Evolutionary conservation across 495 filamentous ascomycete genomes (phyloP).

Genomic region (Neurospora discreta): DNA sequence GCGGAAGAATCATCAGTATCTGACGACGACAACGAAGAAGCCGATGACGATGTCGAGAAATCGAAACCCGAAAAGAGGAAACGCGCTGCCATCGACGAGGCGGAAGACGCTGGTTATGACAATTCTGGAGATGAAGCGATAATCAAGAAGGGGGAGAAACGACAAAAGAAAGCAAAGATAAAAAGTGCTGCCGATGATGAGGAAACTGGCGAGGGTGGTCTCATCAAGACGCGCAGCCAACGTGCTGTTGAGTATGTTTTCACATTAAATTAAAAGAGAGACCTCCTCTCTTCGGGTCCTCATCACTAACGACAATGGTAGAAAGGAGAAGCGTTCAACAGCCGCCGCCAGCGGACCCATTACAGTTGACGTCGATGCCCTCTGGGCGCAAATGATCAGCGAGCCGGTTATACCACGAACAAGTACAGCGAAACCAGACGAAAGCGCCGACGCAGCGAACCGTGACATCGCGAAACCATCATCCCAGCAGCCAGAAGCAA

Average conservation of each 20-base stretch:
- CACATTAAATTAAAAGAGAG: neutral
- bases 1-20: constrained; percentile 36
- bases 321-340: constrained; percentile 54
- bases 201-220: constrained; percentile 60
- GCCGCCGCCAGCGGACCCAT: constrained; percentile 52
- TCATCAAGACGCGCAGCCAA: constrained; percentile 74
- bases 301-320: constrained; percentile 24
- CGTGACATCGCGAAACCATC: constrained; percentile 10
- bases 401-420: constrained; percentile 4
- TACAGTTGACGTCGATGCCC: constrained; percentile 77
- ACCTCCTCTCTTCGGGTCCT: neutral
- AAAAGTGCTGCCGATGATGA: constrained; percentile 39
- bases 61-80: constrained; percentile 22
- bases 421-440: neutral
- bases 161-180: constrained; percentile 41
- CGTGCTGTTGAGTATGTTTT: constrained; percentile 42
- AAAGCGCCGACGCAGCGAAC: constrained; percentile 1
- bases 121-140: constrained; percentile 74
- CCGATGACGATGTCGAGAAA: neutral
- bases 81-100: constrained; percentile 25
- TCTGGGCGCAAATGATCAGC: constrained; percentile 75
- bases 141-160: constrained; percentile 48
- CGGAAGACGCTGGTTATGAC: constrained; percentile 36
- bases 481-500: constrained; percentile 12
- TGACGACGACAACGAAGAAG: constrained; percentile 31